Base-by-base conservation (phyloP, 2,329 filamentous ascomycete genomes). In the Colletotrichum coccodes region DNA sequence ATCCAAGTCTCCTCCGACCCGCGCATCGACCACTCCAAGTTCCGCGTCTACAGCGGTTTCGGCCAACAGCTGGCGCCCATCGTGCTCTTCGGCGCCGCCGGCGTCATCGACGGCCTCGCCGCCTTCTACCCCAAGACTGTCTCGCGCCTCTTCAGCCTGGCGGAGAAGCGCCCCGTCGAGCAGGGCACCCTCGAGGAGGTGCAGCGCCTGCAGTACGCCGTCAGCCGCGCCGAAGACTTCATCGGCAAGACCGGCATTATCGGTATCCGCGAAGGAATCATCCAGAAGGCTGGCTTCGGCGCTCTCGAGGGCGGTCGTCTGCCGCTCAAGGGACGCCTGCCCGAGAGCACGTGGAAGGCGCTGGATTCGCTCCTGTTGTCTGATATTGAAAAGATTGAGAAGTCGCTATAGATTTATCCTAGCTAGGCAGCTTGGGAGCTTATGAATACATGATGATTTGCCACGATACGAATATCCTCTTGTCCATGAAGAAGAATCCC, bases 11-110 rank as follows among this genome's bases (percentile, higher is more conserved):
- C 87, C 6, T 83, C 87, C 1, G 86, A 87, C 71, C 89, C 89
- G 0, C 79, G 82, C 47, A 91, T 91, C 75, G 84, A 91, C 77
- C 87, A 90, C 75, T 76, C 82, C 26, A 81, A 86, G 59, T 92
- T 92, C 80, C 85, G 84, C 69, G 86, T 90, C 28, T 92, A 87
- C 82, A 89, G 87, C 26, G 90, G 89, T 4, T 85, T 92, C 14
- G 90, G 90, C 5, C 90, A 91, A 74, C 90, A 92, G 77, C 84
- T 92, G 11, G 85, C 89, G 0, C 89, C 90, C 0, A 87, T 90
- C 18, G 83, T 92, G 2, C 80, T 87, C 40, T 86, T 92, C 66
- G 89, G 89, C 53, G 88, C 88, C 18, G 89, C 87, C 7, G 90
- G 90, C 18, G 89, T 89, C 28, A 91, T 92, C 68, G 90, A 92